Base-by-base conservation (phyloP, 73 alveolate genomes). In the Halteria grandinella region DNA sequence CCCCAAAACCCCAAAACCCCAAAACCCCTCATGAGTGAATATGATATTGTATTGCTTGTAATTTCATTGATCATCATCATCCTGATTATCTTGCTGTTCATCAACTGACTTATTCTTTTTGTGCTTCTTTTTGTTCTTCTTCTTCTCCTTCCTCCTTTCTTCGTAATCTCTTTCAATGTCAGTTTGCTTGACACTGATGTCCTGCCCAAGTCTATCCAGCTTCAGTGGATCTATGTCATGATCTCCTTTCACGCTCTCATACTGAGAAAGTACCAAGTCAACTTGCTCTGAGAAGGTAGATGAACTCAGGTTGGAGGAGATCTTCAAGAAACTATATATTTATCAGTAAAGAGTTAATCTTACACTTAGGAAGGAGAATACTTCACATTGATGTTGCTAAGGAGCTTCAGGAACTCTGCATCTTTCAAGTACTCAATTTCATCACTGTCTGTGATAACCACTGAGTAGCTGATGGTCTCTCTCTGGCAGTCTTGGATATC, bases 121-220 rank as follows among this genome's bases (percentile, higher is more conserved):
- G 50, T 48, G 60, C 55, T 64, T 62, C 59, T 62, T 34, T 21
- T 76, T 43, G 25, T 52, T 39, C 41, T 62, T 59, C 0, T 5
- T 24, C 18, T 17, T 55, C 54, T 43, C 28, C 70, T 73, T 24
- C 15, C 12, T 2, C 41, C 23, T 29, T 5, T 64, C 54, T 33
- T 64, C 54, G 14, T 53, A 4, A 1, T 69, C n/a, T 58, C 41
- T 36, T 0, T 69, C 89, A 41, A 40, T 69, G 7, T 36, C 78
- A 51, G 14, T 85, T n/a, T 78, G 40, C 6, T 39, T 31, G 24
- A 10, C 66, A 48, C 15, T 33, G 18, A 23, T 41, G 20, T 24
- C 18, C 32, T 70, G 24, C 8, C 15, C 40, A 0, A 36, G 33
- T 34, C 29, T 28, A 12, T 45, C 39, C 7, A 20, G 14, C 5